These are phyloP conservation scores for Fagus sylvatica DNA, from an alignment of 306 rosid genomes.

Conservation along the genomic window DNA sequence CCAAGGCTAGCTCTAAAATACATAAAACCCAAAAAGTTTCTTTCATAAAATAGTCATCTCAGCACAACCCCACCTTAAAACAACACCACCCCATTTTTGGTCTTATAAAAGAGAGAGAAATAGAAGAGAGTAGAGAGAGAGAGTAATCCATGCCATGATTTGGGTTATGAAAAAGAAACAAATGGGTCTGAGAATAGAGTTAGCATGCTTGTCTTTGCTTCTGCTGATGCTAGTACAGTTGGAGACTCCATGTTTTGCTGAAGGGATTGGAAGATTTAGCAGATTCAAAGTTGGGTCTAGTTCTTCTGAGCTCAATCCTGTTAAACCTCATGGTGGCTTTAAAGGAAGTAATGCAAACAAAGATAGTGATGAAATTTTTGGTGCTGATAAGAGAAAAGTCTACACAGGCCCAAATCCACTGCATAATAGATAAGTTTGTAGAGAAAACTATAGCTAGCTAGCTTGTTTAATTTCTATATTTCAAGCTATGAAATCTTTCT, in stretches of 20 bases:
- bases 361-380: constrained; percentile 46
- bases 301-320: constrained; percentile 27
- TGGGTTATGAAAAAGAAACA: constrained; percentile 41
- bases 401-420: constrained; percentile 94
- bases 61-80: not conserved
- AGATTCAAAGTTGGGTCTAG: constrained; percentile 31
- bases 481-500: constrained; percentile 10
- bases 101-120: not conserved
- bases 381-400: constrained; percentile 71
- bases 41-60: not conserved
- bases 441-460: not conserved
- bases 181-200: constrained; percentile 36
- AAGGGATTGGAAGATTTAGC: constrained; percentile 35
- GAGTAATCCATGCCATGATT: constrained; percentile 50
- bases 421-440: constrained; percentile 75
- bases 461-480: constrained; percentile 9
- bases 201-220: constrained; percentile 43
- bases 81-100: not conserved
- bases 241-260: constrained; percentile 44
- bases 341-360: constrained; percentile 25
- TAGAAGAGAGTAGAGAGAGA: not conserved
- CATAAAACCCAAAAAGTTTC: constrained; percentile 26
- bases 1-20: constrained; percentile 30
- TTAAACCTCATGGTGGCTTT: constrained; percentile 26
- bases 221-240: constrained; percentile 44